Evolutionary conservation across 1,139 yeast genomes (phyloP).

Genomic region (Torulaspora globosa): DNA sequence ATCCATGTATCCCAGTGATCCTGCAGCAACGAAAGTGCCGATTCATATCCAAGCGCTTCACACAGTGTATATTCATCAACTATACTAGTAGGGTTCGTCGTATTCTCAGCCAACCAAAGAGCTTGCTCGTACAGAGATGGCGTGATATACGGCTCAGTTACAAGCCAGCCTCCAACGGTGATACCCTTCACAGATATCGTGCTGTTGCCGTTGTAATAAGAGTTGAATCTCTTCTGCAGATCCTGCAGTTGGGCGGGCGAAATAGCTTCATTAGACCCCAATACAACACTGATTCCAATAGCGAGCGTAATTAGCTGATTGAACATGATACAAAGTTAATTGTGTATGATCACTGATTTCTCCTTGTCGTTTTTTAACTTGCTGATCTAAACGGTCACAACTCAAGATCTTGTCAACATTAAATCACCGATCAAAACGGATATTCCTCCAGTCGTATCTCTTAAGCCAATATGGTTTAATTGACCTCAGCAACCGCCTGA

Average conservation of each 20-base stretch:
- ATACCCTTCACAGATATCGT: conserved; percentile 41
- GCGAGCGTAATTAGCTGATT: neutral
- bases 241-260: conserved; percentile 4
- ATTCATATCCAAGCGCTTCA: conserved; percentile 44
- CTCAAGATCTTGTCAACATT: neutral
- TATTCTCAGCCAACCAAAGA: conserved; percentile 7
- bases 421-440: neutral
- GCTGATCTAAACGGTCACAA: neutral
- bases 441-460: neutral
- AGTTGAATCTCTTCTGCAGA: conserved; percentile 4
- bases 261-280: neutral
- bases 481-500: neutral
- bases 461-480: neutral
- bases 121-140: conserved; percentile 47
- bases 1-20: conserved; percentile 54
- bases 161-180: conserved; percentile 63
- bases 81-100: conserved; percentile 38
- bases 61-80: conserved; percentile 59
- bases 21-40: conserved; percentile 43
- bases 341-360: neutral
- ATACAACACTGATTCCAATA: neutral
- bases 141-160: conserved; percentile 61
- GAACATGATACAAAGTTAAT: neutral
- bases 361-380: neutral
- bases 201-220: neutral